Evolutionary conservation across 2,329 filamentous ascomycete species (phyloP).

Genomic region (Blumeria graminis): DNA sequence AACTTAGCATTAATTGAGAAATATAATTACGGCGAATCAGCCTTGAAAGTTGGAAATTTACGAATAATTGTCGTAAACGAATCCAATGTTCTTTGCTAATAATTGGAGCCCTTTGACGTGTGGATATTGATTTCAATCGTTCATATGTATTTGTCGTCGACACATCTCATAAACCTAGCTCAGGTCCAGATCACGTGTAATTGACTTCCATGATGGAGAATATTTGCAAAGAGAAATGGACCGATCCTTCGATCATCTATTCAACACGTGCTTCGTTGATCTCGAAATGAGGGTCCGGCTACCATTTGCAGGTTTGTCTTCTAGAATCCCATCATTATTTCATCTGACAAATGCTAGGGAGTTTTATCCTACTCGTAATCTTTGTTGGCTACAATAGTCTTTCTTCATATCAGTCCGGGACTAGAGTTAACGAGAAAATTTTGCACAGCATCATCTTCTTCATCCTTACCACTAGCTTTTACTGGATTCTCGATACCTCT

Average conservation of each 20-base stretch:
- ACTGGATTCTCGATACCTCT: slow-evolving; percentile 88
- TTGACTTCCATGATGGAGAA: too few relatives aligned
- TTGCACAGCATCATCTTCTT: slow-evolving; percentile 81
- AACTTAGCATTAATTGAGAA: too few relatives aligned
- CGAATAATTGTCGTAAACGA: too few relatives aligned
- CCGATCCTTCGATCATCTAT: too few relatives aligned
- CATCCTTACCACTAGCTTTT: slow-evolving; percentile 65
- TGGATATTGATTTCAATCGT: too few relatives aligned
- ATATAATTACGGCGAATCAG: too few relatives aligned
- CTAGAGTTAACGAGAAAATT: slow-evolving; percentile 62
- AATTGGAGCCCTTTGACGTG: too few relatives aligned
- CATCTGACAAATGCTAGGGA: slow-evolving; percentile 23
- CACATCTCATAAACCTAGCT: not conserved
- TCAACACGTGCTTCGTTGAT: not conserved
- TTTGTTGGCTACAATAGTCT: slow-evolving; percentile 61
- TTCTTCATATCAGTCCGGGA: slow-evolving; percentile 30
- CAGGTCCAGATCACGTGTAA: not conserved
- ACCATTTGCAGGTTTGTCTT: slow-evolving; percentile 55
- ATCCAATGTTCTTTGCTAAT: too few relatives aligned
- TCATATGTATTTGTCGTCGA: too few relatives aligned
- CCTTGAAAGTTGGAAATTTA: too few relatives aligned
- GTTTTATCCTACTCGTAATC: slow-evolving; percentile 46
- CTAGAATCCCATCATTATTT: not conserved
- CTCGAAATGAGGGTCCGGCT: slow-evolving; percentile 57
- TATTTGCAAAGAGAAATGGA: too few relatives aligned